These are phyloP conservation scores for Madurella mycetomatis DNA, from an alignment of 2,329 filamentous ascomycete genomes.

Conservation along the genomic window DNA sequence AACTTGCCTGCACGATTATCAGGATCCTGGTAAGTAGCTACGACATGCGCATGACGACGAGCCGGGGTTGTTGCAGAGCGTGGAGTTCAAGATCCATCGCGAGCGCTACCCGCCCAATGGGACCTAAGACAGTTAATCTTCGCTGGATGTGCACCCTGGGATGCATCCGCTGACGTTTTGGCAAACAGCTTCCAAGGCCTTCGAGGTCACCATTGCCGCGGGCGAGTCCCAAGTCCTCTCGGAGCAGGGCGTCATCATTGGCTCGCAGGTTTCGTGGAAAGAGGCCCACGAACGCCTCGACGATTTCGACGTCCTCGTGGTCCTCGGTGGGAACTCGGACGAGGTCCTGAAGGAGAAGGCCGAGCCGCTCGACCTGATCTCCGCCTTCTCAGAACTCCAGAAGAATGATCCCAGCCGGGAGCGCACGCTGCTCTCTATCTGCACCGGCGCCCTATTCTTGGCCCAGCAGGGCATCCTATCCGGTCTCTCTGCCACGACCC, in stretches of 20 bases:
- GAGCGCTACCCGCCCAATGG: not conserved
- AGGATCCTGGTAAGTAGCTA: slow-evolving; percentile 46
- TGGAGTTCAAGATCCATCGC: no score
- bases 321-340: slow-evolving; percentile 67
- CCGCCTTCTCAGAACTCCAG: slow-evolving; percentile 73
- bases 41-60: not conserved
- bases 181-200: slow-evolving; percentile 48
- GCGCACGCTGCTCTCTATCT: slow-evolving; percentile 75
- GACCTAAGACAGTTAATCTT: not conserved
- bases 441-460: slow-evolving; percentile 73
- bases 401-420: slow-evolving; percentile 74
- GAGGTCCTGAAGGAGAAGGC: slow-evolving; percentile 61
- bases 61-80: no score
- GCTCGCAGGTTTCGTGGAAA: slow-evolving; percentile 71
- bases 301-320: slow-evolving; percentile 74
- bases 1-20: slow-evolving; percentile 48
- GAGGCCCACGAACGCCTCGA: slow-evolving; percentile 69
- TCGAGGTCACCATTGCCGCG: slow-evolving; percentile 53
- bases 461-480: slow-evolving; percentile 72
- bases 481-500: slow-evolving; percentile 76
- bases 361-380: slow-evolving; percentile 68
- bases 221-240: slow-evolving; percentile 53
- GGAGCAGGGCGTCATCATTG: slow-evolving; percentile 62
- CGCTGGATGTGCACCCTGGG: not conserved
- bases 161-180: slow-evolving; percentile 14